A percentile compares a stretch with the other conserved stretches of the same genome.
These are phyloP conservation scores for Suhomyces terraborum DNA, from an alignment of 1,139 yeast genomes.

Conservation along the genomic window DNA sequence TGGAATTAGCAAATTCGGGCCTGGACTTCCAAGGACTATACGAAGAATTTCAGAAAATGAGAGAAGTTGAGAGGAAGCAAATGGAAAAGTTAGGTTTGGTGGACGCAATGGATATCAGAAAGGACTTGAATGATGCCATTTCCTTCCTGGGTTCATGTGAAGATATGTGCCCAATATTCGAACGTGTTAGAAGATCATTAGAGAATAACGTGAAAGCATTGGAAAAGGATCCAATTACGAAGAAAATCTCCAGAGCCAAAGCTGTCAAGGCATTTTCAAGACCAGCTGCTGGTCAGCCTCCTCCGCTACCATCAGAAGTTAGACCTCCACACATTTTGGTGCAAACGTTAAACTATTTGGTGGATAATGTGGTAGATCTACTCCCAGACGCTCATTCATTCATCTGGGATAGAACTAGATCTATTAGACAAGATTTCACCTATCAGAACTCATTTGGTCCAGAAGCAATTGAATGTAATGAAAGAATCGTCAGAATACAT, in stretches of 20 bases:
- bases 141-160: constrained; percentile 82
- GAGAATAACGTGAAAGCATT: constrained; percentile 83
- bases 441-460: constrained; percentile 93
- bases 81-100: constrained; percentile 87
- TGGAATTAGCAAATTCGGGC: constrained; percentile 38
- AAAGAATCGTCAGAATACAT: constrained; percentile 87
- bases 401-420: constrained; percentile 98
- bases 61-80: constrained; percentile 72
- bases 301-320: constrained; percentile 96
- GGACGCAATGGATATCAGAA: constrained; percentile 82
- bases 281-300: constrained; percentile 99
- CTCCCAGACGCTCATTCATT: constrained; percentile 89
- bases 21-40: constrained; percentile 47
- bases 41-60: constrained; percentile 63
- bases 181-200: constrained; percentile 82
- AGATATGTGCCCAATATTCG: constrained; percentile 95
- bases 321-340: constrained; percentile 82
- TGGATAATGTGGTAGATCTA: constrained; percentile 60
- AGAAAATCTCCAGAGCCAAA: constrained; percentile 58
- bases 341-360: constrained; percentile 66
- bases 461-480: constrained; percentile 92
- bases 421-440: constrained; percentile 95
- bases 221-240: constrained; percentile 69
- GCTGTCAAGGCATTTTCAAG: constrained; percentile 94
- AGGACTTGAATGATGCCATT: constrained; percentile 84